Conservation (phyloP, 2,329 filamentous ascomycete species). For the Alternaria gansuensis region DNA sequence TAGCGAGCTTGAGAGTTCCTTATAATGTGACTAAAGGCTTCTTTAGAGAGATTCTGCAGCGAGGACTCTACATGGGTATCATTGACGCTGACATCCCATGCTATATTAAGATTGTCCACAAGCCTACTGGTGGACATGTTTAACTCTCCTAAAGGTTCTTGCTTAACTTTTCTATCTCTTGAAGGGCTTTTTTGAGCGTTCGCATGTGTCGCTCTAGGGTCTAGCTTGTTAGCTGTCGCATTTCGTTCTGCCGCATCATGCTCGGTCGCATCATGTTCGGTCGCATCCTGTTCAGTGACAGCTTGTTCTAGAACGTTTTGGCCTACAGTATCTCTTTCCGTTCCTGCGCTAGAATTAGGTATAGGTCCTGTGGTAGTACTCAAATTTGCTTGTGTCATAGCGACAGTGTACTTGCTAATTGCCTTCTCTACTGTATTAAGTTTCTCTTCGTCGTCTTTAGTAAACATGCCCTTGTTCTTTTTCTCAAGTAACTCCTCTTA, state of each 20-base stretch:
- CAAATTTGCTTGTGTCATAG: constrained; percentile 5
- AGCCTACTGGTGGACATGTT: constrained; percentile 9
- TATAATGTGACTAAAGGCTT: constrained; percentile 14
- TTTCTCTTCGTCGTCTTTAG: background rate
- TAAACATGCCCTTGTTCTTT: constrained; percentile 6
- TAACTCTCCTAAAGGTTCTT: constrained; percentile 1
- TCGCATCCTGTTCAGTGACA: background rate
- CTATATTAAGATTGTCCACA: constrained; percentile 20
- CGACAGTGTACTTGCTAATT: background rate
- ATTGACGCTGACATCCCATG: constrained; percentile 13
- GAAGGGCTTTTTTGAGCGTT: background rate
- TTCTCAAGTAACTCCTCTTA: constrained; percentile 2
- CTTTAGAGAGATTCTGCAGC: constrained; percentile 8
- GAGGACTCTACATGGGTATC: constrained; percentile 1
- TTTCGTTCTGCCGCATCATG: background rate
- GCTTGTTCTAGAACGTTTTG: background rate
- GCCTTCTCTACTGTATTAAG: background rate
- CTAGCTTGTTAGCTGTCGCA: background rate
- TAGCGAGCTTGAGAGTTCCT: constrained; percentile 11
- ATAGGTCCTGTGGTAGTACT: background rate
- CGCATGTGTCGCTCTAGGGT: background rate
- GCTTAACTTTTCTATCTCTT: constrained; percentile 1
- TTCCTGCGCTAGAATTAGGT: background rate
- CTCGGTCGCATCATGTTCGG: background rate
- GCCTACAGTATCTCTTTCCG: constrained; percentile 1